Evolutionary conservation across 2,329 filamentous ascomycete species (phyloP).

Genomic region (Pseudogymnoascus destructans): DNA sequence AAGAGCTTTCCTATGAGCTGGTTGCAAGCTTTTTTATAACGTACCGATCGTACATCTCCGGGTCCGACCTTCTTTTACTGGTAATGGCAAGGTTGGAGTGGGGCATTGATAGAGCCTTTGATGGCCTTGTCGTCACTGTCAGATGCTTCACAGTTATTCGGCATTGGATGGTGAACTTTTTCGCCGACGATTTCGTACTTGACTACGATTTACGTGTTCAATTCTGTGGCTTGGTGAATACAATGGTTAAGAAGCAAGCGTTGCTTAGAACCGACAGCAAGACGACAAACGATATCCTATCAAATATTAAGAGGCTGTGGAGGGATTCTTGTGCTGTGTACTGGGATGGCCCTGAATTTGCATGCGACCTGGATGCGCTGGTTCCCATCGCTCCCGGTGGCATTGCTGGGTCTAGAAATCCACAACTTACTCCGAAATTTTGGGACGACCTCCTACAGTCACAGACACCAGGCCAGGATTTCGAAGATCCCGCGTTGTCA

Average conservation of each 20-base stretch:
- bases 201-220: constrained; percentile 59
- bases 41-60: constrained; percentile 73
- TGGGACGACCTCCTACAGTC: constrained; percentile 30
- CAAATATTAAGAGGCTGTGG: constrained; percentile 96
- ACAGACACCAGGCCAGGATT: background rate
- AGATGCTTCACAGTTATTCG: constrained; percentile 88
- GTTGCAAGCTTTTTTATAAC: constrained; percentile 97
- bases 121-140: constrained; percentile 90
- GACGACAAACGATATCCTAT: constrained; percentile 32
- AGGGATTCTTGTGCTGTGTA: constrained; percentile 77
- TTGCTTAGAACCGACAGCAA: constrained; percentile 9
- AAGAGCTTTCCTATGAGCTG: constrained; percentile 63
- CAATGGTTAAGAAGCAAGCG: constrained; percentile 9
- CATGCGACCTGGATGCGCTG: constrained; percentile 46
- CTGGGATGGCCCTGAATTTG: constrained; percentile 66
- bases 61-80: constrained; percentile 65
- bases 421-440: constrained; percentile 40
- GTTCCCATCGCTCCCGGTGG: constrained; percentile 64
- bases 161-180: constrained; percentile 98
- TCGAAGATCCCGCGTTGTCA: background rate
- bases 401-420: constrained; percentile 47
- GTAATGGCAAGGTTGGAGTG: constrained; percentile 75
- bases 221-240: constrained; percentile 74
- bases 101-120: constrained; percentile 68
- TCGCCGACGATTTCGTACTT: constrained; percentile 80